Evolutionary conservation across 139 green algal genomes (phyloP), one percentile per base, ranked within the genome.

Genomic region (Mesostigma viride): DNA sequence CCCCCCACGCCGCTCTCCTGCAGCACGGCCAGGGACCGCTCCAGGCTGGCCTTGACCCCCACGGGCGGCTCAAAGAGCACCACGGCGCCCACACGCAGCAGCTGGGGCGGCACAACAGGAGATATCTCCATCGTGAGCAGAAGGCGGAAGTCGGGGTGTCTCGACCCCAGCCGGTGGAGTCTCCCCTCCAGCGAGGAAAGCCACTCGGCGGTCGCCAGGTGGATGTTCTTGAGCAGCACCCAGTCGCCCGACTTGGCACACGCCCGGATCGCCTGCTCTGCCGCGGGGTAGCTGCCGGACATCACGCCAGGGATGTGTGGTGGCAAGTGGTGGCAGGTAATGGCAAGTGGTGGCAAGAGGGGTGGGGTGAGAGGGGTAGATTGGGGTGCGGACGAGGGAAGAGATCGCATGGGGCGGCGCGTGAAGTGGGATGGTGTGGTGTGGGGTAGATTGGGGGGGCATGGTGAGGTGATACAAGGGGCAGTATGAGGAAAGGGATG

Each of bases 201-300:
- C 22, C 26, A 32, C 20, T 26, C 32, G 17, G 56, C 28, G 24
- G n/a, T 17, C 4, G 83, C 84, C 64, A 76, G 56, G 61, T 76
- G 69, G 3, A 73, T 33, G n/a, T 76, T 76, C 6, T 31, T 22
- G 87, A 96, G 85, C 78, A 96, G 82, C 68, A 96, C 89, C 90
- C 90, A 96, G 24, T 86, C 88, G 35, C 90, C 90, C 22, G 91
- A 84, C 73, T 86, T 86, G 22, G 59, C 66, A 0, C 3, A 57
- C 26, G 0, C 20, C 36, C 32, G 31, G n/a, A 72, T 35, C 22
- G 59, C 66, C 36, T 1, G 0, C 36, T 73, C n/a, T 22, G 66
- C 66, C 8, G 0, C 56, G 17, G 22, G 17, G 22, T 28, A 30
- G 31, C n/a, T 24, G 1, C n/a, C n/a, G n/a, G n/a, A n/a, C n/a